Percentiles rank a stretch among this genome's conserved stretches.
Evolutionary conservation across 1,284 basidiomycete genomes (phyloP).

Genomic region (Rhodofomes roseus): DNA sequence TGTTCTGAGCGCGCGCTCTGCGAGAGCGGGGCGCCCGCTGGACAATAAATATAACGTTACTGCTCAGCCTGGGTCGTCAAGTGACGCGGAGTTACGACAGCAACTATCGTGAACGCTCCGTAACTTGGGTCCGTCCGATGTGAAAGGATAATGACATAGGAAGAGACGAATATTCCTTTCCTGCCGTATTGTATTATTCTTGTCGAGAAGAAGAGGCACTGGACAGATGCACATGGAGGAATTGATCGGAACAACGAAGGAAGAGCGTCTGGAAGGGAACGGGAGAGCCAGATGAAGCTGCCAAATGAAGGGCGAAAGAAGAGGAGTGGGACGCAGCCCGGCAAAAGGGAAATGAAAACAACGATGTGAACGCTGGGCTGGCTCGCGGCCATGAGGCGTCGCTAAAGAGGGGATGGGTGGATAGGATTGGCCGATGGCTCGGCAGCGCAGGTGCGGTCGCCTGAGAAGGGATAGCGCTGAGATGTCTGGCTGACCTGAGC

Average conservation of each 20-base stretch:
- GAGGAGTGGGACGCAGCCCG: slow-evolving; percentile 11
- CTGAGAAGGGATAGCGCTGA: slow-evolving; percentile 12
- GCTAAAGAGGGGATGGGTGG: slow-evolving; percentile 15
- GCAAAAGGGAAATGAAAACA: slow-evolving; percentile 26
- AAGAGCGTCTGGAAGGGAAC: slow-evolving; percentile 3
- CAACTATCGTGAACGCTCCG: slow-evolving; percentile 4
- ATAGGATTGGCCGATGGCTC: slow-evolving; percentile 12
- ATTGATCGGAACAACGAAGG: slow-evolving; percentile 13
- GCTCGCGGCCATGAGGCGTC: slow-evolving; percentile 20
- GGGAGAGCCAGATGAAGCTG: slow-evolving; percentile 6
- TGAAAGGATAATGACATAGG: slow-evolving; percentile 7
- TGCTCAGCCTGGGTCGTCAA: slow-evolving; percentile 11
- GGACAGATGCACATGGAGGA: slow-evolving; percentile 9
- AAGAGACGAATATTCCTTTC: background rate
- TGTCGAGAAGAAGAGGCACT: slow-evolving; percentile 6
- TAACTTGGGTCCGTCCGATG: slow-evolving; percentile 15
- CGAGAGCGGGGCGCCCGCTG: background rate
- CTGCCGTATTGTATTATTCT: background rate
- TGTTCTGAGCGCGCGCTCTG: background rate
- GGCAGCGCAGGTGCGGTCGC: slow-evolving; percentile 11
- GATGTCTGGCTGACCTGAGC: slow-evolving; percentile 4
- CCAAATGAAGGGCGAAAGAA: slow-evolving; percentile 17
- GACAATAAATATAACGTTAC: slow-evolving; percentile 1
- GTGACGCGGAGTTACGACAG: slow-evolving; percentile 25
- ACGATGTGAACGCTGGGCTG: slow-evolving; percentile 24